Conservation (phyloP, 495 filamentous ascomycete genomes). For the Bacidia gigantensis region DNA sequence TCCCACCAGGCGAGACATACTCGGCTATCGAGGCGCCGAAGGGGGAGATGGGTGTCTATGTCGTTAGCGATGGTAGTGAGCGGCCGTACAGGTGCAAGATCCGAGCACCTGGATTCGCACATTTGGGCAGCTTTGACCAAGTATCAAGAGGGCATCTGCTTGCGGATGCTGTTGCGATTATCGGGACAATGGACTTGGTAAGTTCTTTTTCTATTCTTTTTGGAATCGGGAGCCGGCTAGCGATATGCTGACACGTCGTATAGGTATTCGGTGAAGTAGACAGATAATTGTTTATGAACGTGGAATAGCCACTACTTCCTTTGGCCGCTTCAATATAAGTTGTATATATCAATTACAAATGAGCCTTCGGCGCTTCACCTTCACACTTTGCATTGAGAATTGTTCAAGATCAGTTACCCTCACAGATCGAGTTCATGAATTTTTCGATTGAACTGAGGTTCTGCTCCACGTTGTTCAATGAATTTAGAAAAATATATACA, state of each 20-base stretch:
- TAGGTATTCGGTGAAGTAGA: constrained; percentile 52
- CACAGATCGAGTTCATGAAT: no score
- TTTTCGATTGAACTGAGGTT: no score
- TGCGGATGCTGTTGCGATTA: constrained; percentile 93
- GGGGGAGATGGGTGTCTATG: constrained; percentile 96
- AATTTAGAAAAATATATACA: no score
- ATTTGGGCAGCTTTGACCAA: constrained; percentile 89
- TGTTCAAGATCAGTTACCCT: no score
- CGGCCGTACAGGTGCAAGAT: constrained; percentile 97
- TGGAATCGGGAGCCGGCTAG: background rate
- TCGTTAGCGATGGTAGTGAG: constrained; percentile 95
- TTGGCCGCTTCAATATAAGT: background rate
- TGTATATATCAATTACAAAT: no score
- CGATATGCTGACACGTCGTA: background rate
- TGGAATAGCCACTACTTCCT: no score
- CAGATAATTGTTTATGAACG: constrained; percentile 25
- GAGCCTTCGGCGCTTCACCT: no score
- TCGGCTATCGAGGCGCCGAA: constrained; percentile 95
- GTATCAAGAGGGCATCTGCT: constrained; percentile 81
- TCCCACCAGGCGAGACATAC: constrained; percentile 98
- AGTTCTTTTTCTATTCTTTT: background rate
- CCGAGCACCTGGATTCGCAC: constrained; percentile 89
- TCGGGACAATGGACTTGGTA: constrained; percentile 82
- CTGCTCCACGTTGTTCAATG: no score
- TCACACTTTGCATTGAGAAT: no score